phyloP scores from a whole-genome alignment of 345 rosid species.

The Syzygium oleosum region DNA sequence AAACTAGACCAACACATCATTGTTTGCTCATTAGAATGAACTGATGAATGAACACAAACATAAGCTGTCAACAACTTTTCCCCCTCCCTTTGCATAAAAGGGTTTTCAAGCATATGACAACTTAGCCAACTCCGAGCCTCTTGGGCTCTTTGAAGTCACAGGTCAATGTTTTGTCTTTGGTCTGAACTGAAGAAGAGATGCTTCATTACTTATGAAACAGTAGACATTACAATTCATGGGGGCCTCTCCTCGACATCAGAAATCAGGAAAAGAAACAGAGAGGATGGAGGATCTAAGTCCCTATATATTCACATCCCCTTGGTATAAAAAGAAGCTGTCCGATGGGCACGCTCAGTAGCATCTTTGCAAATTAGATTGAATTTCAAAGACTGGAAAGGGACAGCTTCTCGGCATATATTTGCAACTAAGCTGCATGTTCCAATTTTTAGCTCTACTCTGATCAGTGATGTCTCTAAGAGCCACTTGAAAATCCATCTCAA shows the following conservation, averaged over 20 bases:
- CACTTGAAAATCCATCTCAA: neutral
- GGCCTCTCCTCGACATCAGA: neutral
- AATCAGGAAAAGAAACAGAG: neutral
- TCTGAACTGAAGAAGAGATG: neutral
- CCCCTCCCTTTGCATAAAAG: neutral
- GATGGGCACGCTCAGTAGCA: neutral
- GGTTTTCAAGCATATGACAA: neutral
- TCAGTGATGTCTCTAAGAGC: fast-evolving
- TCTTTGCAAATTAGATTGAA: neutral
- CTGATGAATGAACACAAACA: too few species aligned
- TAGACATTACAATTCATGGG: neutral
- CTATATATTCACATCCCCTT: neutral
- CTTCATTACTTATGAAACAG: neutral
- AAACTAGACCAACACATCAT: too few species aligned
- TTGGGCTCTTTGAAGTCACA: neutral
- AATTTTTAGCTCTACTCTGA: neutral
- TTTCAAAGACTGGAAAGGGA: neutral
- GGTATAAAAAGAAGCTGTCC: neutral
- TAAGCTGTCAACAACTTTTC: too few species aligned
- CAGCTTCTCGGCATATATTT: too few species aligned
- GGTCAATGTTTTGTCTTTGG: neutral
- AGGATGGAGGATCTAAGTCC: neutral
- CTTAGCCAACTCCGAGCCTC: neutral
- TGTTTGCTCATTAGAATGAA: too few species aligned
- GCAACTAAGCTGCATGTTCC: too few species aligned